Evolutionary conservation across 2,329 filamentous ascomycete species (phyloP).

Genomic region (Sphaerulina vaccinii): DNA sequence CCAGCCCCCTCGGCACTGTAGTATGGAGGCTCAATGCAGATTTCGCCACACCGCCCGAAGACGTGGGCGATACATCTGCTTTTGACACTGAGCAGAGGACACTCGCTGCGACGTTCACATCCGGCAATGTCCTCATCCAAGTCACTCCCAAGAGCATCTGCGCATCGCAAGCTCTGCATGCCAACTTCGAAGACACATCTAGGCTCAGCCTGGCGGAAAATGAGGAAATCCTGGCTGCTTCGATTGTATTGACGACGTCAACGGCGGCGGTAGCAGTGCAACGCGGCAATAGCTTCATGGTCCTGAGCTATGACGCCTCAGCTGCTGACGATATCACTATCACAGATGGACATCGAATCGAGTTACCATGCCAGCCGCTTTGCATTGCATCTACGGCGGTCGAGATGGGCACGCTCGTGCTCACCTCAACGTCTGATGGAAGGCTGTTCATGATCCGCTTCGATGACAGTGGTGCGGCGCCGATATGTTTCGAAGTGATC

Average conservation of each 20-base stretch:
- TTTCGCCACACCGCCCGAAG: conserved; percentile 18
- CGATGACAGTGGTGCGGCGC: neutral
- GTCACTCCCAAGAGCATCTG: conserved; percentile 29
- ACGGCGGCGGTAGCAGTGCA: conserved; percentile 24
- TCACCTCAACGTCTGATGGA: conserved; percentile 18
- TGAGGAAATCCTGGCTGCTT: conserved; percentile 27
- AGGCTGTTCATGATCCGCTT: conserved; percentile 15
- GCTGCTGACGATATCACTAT: conserved; percentile 11
- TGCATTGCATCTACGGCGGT: conserved; percentile 18
- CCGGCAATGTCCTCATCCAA: conserved; percentile 31
- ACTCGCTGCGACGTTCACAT: conserved; percentile 25
- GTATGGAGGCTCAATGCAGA: conserved; percentile 23
- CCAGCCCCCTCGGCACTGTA: conserved; percentile 33
- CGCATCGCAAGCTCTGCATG: conserved; percentile 22
- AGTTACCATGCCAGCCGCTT: conserved; percentile 16
- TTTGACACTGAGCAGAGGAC: conserved; percentile 31
- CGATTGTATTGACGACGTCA: conserved; percentile 19
- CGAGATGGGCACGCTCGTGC: conserved; percentile 10
- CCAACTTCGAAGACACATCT: conserved; percentile 33
- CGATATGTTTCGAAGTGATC: conserved; percentile 4
- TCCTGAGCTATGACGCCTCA: conserved; percentile 16
- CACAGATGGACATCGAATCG: neutral
- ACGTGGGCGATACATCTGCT: conserved; percentile 21
- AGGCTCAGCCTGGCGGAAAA: conserved; percentile 15
- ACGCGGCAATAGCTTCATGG: conserved; percentile 8